phyloP scores from a whole-genome alignment of 805 yeast species.

The Saccharomycopsis sp. region DNA sequence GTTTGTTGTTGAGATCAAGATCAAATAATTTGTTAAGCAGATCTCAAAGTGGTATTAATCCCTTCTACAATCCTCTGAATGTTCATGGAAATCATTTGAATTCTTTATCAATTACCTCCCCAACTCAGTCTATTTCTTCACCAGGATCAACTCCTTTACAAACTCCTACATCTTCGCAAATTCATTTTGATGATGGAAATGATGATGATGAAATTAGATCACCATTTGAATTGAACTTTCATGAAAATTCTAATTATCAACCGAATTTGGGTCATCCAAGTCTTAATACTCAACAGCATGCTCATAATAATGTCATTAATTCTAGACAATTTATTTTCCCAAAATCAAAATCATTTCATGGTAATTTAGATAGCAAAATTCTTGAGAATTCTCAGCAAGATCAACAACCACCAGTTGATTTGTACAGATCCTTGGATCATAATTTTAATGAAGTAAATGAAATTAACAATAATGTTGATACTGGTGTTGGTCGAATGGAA shows the following conservation, averaged over 20 bases:
- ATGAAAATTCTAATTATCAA: background rate
- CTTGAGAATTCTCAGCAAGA: background rate
- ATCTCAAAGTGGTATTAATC: conserved; percentile 10
- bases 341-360: conserved; percentile 4
- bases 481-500: background rate
- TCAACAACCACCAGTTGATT: background rate
- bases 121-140: conserved; percentile 3
- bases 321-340: background rate
- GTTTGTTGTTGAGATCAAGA: too few relatives aligned
- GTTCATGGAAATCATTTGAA: too few relatives aligned
- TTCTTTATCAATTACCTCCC: conserved; percentile 4
- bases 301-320: background rate
- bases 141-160: conserved; percentile 7
- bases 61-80: conserved; percentile 16
- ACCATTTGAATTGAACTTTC: conserved; percentile 2
- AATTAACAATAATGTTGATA: too few relatives aligned
- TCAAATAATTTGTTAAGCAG: background rate
- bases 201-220: too few relatives aligned
- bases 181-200: conserved; percentile 1
- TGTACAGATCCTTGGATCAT: too few relatives aligned
- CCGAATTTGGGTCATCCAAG: too few relatives aligned
- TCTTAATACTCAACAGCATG: too few relatives aligned
- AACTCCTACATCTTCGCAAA: conserved; percentile 7
- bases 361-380: background rate
- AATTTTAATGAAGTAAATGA: background rate